Evolutionary conservation across 2,329 filamentous ascomycete genomes (phyloP), one percentile per base, ranked within the genome.

Genomic region (Aspergillus terreus): DNA sequence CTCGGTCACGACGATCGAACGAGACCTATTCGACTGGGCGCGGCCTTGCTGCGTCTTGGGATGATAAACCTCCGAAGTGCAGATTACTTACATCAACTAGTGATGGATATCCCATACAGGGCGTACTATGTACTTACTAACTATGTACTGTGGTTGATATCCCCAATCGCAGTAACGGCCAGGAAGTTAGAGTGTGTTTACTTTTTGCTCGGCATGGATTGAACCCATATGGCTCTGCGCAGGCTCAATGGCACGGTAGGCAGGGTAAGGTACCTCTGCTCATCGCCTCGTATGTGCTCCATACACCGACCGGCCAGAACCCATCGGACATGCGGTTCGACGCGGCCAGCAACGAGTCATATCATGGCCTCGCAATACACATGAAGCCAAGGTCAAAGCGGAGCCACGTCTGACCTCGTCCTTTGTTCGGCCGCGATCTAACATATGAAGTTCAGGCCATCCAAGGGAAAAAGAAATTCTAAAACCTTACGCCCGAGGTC

Each of bases 131-230:
- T 35, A n/a, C 11, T 10, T 35, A n/a, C 11, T 10, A 1, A 15
- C 3, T 38, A 19, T 19, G 19, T 19, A 12, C 35, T 38, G 15
- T 38, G 14, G 14, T 38, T 17, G 35, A 4, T 14, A 38, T 38
- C 35, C 35, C 14, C 14, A 38, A 15, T 38, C 35, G 14, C 35
- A 38, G 14, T 10, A 42, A 42, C 40, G 40, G 40, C 38, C 14
- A 25, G 35, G 14, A 36, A n/a, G 35, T 47, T 41, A 47, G 21
- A 2, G 19, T 33, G 30, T 47, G 46, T 41, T 47, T 40, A 47
- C 46, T 47, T 47, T 40, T 41, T 40, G 15, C 12, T 25, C 25
- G 17, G 3, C 14, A 19, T 17, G 27, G 33, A 46, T 30, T 30
- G 27, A 17, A 32, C 21, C 12, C 27, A 30, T 19, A 32, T 35